Base-by-base conservation (phyloP, 2,329 filamentous ascomycete species). In the Paecilomyces fulvus region DNA sequence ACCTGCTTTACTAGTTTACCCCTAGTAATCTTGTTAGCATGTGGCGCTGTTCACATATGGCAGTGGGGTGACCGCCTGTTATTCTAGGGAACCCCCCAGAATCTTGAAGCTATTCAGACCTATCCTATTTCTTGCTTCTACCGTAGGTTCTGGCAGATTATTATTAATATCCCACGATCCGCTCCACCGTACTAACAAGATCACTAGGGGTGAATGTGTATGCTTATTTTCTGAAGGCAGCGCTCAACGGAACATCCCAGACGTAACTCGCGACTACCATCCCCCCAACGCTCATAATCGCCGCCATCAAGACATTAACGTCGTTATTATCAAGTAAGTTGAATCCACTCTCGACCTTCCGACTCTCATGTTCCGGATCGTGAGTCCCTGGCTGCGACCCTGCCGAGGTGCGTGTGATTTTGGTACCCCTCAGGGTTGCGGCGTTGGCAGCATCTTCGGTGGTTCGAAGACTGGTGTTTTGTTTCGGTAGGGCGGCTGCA, bases 261-360 rank as follows among this genome's bases (percentile, higher is more conserved):
- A 63, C 51, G 60, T 68, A 72, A 46, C 66, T 61, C 1, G 73
- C 67, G 54, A 83, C 73, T 0, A 75, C 77, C 83, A 97, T 95
- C 3, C 86, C 88, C 3, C 86, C 83, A 17, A 91, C 61, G 68
- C 89, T 96, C 83, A 95, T 92, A 3, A 79, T 79, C 12, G 83
- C 80, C 0, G 92, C 92, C 92, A 96, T 97, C 56, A 92, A 71
- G 57, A 96, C 83, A 71, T 99, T 99, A 64, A 99, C 91, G 55
- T 89, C 88, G 71, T 99, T 99, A 72, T 99, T 99, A 72, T 95
- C 91, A 56, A 99, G 77, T 59, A 95, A 70, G 69, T 96, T 82
- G 75, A 79, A 53, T 69, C 84, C 90, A 63, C 78, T 87, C 73
- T 89, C 84, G 6, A 86, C 73, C 4, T 84, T 75, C 17, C 87